Percentiles rank a stretch among this genome's conserved stretches.
phyloP scores from a whole-genome alignment of 1,284 basidiomycete species.

The Ganoderma meredithae region DNA sequence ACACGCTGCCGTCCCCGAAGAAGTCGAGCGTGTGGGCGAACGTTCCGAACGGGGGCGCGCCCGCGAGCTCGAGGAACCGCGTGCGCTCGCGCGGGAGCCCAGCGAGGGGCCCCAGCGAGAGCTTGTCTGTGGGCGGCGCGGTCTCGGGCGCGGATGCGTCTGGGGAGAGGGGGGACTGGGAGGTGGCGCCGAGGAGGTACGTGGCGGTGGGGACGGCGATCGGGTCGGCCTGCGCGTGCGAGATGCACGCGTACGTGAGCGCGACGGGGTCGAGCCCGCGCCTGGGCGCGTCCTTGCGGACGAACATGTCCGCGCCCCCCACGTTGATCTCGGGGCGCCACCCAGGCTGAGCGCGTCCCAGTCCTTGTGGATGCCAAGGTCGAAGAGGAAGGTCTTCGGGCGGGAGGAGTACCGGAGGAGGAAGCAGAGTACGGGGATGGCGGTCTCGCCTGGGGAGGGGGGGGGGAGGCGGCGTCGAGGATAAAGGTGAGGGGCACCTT shows the following conservation, averaged over 20 bases:
- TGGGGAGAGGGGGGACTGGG: slow-evolving; percentile 40
- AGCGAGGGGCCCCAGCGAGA: slow-evolving; percentile 36
- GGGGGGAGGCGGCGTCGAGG: slow-evolving; percentile 43
- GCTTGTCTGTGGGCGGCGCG: slow-evolving; percentile 45
- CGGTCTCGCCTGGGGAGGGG: slow-evolving; percentile 35
- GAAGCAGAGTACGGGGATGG: slow-evolving; percentile 55
- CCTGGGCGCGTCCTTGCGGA: slow-evolving; percentile 53
- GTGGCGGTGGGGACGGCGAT: slow-evolving; percentile 53
- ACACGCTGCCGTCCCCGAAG: slow-evolving; percentile 63
- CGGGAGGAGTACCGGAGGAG: slow-evolving; percentile 50
- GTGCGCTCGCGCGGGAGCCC: slow-evolving; percentile 56
- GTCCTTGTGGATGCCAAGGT: slow-evolving; percentile 60
- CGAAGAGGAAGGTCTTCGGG: slow-evolving; percentile 52
- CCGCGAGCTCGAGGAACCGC: slow-evolving; percentile 34
- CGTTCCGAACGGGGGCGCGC: slow-evolving; percentile 46
- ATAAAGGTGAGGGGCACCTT: slow-evolving; percentile 46
- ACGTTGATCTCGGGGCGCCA: slow-evolving; percentile 34
- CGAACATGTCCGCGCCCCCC: slow-evolving; percentile 31
- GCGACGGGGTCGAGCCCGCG: slow-evolving; percentile 53
- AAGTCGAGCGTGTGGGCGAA: slow-evolving; percentile 61
- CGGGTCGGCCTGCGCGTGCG: slow-evolving; percentile 56
- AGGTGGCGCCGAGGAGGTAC: slow-evolving; percentile 53
- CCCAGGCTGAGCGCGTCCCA: slow-evolving; percentile 48
- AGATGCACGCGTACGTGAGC: slow-evolving; percentile 55
- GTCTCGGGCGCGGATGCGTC: slow-evolving; percentile 44